Base-by-base conservation (phyloP, 805 yeast genomes). In the Suhomyces vadensis region DNA sequence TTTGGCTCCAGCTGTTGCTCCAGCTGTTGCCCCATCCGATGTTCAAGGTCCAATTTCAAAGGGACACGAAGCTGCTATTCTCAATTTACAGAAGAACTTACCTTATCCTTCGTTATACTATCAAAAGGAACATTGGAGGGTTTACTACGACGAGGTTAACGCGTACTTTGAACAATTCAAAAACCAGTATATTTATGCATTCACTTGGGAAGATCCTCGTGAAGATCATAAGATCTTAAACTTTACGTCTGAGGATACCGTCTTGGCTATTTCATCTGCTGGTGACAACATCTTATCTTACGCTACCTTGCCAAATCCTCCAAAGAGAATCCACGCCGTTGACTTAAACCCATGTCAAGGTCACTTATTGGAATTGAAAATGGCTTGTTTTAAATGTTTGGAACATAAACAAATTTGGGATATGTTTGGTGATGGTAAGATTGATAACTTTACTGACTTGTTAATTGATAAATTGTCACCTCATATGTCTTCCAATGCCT, bases 151-250 rank as follows among this genome's bases (percentile, higher is more conserved):
- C 61, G 92, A 85, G 56, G 61, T 81, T 51, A 78, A 79, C 56
- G 81, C 84, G 6, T 76, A 77, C 52, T 83, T 83, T 59, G 77
- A 75, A 39, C 90, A 85, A 62, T 87, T 87, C 69, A 80, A 78
- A 47, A 76, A 85, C 57, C 90, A 87, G 65, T 87, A 85, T 62
- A 87, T 87, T 48, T 87, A 87, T 59, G 91, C 95, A 4, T 87
- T 87, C 64, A 87, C 95, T 5, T 87, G 95, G 95, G 95, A 87
- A 64, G 95, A 87, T 59, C 95, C 95, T 23, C 75, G 85, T 44
- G 94, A 85, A 65, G 95, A 87, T 67, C 78, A 79, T 48, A 74
- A 74, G 39, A 83, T 87, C 44, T 71, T 87, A 53, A 75, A 81
- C 35, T 70, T 87, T 55, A 69, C 73, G 24, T 64, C 80, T 10